Base-by-base conservation (phyloP, 805 yeast genomes). In the Pichia nakasei region DNA sequence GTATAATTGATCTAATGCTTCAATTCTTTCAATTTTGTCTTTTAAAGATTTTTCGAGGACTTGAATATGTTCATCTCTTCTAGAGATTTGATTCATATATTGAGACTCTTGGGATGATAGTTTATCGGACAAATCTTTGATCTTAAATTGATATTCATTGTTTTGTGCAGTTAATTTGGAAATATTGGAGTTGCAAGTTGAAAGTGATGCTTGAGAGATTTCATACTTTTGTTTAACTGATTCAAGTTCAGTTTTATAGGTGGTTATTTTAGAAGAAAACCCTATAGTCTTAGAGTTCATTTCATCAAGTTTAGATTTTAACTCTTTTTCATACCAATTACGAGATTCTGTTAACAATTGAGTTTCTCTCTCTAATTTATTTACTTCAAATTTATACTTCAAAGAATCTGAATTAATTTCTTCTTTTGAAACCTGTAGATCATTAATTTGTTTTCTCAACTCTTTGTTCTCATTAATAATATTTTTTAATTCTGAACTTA, bases 11-110 rank as follows among this genome's bases (percentile, higher is more conserved):
- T 82, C 86, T 20, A 84, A 62, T 41, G 76, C 75, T 1, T 58
- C 54, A 9, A 83, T 69, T 44, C 89, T 68, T 3, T 61, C 60
- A 37, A 68, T 64, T 19, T 78, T 68, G 42, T 80, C 82, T 3
- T 67, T 66, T 7, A 76, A 69, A 0, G 78, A 61, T 40, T 68
- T 72, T 41, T 80, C 78, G 43, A 81, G 66, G 17, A 84, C 63
- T 36, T 73, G 76, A 5, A 76, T 65, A 33, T 80, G 60, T 40
- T 83, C 76, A 40, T 80, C 80, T 58, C 82, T 85, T 37, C 76
- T 61, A 2, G 75, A 58, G 62, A 80, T 72, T 54, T 82, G 88
- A 27, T 72, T 70, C 18, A 71, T 51, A 53, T 76, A 78, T 32
- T 70, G 74, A 31, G 70, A 75, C 49, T 77, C 72, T 33, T 69